Evolutionary conservation across 345 rosid genomes (phyloP).

Genomic region (Anastatica hierochuntica): DNA sequence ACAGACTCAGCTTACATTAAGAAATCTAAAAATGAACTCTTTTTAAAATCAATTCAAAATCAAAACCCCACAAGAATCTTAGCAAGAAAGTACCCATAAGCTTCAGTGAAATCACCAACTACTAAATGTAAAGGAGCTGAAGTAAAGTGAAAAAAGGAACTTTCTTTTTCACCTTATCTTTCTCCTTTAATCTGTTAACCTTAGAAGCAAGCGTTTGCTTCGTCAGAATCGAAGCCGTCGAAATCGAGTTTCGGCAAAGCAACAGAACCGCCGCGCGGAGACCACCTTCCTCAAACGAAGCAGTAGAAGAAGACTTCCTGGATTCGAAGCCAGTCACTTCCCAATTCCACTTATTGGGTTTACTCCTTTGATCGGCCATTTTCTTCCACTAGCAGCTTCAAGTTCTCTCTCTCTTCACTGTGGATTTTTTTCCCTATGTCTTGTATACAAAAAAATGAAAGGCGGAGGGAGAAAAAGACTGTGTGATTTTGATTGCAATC

Average conservation of each 20-base stretch:
- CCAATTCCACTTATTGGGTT: conserved; percentile 42
- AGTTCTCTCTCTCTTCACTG: too few species aligned
- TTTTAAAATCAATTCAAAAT: not conserved
- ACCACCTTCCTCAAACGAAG: conserved; percentile 26
- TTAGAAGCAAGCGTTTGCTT: too few species aligned
- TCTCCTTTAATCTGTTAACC: too few species aligned
- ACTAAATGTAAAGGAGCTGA: conserved; percentile 29
- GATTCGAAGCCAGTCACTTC: conserved; percentile 89
- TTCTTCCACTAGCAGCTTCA: too few species aligned
- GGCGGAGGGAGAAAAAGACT: too few species aligned
- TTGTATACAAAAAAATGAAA: too few species aligned
- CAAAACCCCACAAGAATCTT: not conserved
- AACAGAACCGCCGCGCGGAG: conserved; percentile 35
- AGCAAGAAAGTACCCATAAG: not conserved
- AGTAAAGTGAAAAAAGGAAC: not conserved
- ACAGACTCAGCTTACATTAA: not conserved
- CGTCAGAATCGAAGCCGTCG: too few species aligned
- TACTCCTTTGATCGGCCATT: conserved; percentile 73
- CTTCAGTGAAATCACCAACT: too few species aligned
- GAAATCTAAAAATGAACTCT: too few species aligned
- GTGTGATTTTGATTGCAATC: too few species aligned
- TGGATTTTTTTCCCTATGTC: too few species aligned
- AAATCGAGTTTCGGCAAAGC: too few species aligned
- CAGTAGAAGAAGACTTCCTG: conserved; percentile 41
- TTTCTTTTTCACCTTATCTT: conserved; percentile 18